A percentile compares a stretch with the other conserved stretches of the same genome.
These are phyloP conservation scores for Plasmodium yoelii DNA, from an alignment of 169 alveolate species.

Conservation along the genomic window DNA sequence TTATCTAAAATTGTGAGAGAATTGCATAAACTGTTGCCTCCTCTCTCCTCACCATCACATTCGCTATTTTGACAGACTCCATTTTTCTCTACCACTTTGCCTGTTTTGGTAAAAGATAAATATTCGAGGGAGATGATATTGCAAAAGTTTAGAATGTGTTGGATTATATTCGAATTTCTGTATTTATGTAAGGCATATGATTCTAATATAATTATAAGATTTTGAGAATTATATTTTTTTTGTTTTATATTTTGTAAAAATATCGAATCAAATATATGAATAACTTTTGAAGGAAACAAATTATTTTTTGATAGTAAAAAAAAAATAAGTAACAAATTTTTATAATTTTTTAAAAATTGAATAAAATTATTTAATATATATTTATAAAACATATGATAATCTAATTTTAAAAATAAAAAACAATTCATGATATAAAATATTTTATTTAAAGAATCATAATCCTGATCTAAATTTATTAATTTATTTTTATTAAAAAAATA, in stretches of 20 bases:
- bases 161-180: slow-evolving; percentile 14
- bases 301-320: slow-evolving; percentile 45
- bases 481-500: slow-evolving; percentile 3
- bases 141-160: not conserved
- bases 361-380: slow-evolving; percentile 26
- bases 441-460: slow-evolving; percentile 3
- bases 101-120: too few species aligned
- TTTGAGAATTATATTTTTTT: slow-evolving; percentile 10
- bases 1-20: slow-evolving; percentile 7
- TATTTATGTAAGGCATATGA: slow-evolving; percentile 59
- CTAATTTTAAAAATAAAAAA: slow-evolving; percentile 35
- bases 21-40: not conserved
- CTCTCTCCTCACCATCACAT: too few species aligned
- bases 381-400: slow-evolving; percentile 64
- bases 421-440: slow-evolving; percentile 59
- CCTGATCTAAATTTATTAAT: too few species aligned
- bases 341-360: not conserved
- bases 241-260: slow-evolving; percentile 21
- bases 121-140: too few species aligned
- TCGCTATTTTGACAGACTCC: too few species aligned
- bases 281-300: slow-evolving; percentile 53
- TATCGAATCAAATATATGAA: slow-evolving; percentile 38
- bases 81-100: too few species aligned
- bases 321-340: slow-evolving; percentile 36
- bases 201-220: slow-evolving; percentile 21